These are phyloP conservation scores for Suillus weaverae DNA, from an alignment of 768 basidiomycete genomes.

Conservation along the genomic window DNA sequence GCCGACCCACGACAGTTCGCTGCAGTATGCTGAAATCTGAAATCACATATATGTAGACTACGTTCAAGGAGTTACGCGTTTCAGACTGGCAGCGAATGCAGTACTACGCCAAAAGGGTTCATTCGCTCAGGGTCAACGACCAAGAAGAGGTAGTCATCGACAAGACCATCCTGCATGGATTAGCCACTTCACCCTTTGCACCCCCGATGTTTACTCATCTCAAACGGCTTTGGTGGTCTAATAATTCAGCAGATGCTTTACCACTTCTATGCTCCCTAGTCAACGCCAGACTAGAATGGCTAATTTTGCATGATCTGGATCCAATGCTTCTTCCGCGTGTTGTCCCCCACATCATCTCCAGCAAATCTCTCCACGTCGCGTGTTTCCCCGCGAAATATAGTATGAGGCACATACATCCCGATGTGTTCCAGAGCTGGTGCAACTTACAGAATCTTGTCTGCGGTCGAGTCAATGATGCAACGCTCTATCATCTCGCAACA, in stretches of 20 bases:
- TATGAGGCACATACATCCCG: constrained; percentile 1
- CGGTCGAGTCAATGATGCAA: constrained; percentile 1
- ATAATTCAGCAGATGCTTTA: constrained; percentile 4
- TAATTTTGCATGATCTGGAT: not conserved
- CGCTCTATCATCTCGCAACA: constrained; percentile 3
- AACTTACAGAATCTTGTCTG: constrained; percentile 2
- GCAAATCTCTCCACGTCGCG: not conserved
- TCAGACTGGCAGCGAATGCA: constrained; percentile 4
- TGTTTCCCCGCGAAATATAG: not conserved
- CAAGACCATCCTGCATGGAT: not conserved
- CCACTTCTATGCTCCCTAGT: not conserved
- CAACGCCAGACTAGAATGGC: not conserved
- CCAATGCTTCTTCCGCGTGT: not conserved
- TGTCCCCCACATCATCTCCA: not conserved
- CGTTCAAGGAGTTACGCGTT: not conserved
- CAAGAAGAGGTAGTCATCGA: constrained; percentile 4
- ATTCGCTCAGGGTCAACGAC: not conserved
- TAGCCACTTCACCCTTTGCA: not conserved
- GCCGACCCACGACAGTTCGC: not conserved
- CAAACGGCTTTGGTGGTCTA: constrained; percentile 3
- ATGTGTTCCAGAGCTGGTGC: constrained; percentile 1
- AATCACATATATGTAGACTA: not conserved
- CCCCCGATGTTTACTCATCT: constrained; percentile 1
- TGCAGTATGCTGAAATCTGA: not conserved
- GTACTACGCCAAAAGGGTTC: not conserved